Conservation (phyloP, 1,284 basidiomycete genomes). For the Retiboletus fuscus region DNA sequence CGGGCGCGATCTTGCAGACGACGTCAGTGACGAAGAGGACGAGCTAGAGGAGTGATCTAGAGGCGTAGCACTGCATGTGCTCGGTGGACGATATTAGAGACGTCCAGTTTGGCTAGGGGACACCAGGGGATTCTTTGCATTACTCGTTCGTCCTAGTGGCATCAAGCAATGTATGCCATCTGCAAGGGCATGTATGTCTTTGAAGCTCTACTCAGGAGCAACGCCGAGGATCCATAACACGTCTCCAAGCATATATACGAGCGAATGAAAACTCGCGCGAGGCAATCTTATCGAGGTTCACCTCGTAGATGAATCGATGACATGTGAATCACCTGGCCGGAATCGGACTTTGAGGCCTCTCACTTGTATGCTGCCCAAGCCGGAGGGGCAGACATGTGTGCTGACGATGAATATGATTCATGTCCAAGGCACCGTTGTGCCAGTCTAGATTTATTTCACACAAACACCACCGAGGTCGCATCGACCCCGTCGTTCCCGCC, state of each 20-base stretch:
- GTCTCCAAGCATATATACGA: no score
- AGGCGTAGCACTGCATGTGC: neutral
- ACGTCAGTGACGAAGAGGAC: conserved; percentile 54
- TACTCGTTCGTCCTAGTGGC: no score
- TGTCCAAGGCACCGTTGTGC: neutral
- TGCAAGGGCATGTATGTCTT: no score
- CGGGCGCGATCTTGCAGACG: conserved; percentile 61
- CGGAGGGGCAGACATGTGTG: neutral
- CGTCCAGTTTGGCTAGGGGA: neutral
- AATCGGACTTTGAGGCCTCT: no score
- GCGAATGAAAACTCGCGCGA: no score
- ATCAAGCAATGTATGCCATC: no score
- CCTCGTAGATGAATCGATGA: no score
- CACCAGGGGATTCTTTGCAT: neutral
- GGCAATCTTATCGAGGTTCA: neutral
- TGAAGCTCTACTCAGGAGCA: no score
- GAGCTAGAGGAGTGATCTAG: conserved; percentile 51
- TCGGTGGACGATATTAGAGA: neutral
- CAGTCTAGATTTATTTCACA: neutral
- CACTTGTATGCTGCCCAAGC: no score
- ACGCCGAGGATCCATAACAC: neutral
- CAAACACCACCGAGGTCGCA: conserved; percentile 2
- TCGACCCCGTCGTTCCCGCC: conserved; percentile 6
- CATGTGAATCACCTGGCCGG: no score
- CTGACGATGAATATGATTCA: neutral